Evolutionary conservation across 345 rosid genomes (phyloP).

Genomic region (Raphanus raphanistrum): DNA sequence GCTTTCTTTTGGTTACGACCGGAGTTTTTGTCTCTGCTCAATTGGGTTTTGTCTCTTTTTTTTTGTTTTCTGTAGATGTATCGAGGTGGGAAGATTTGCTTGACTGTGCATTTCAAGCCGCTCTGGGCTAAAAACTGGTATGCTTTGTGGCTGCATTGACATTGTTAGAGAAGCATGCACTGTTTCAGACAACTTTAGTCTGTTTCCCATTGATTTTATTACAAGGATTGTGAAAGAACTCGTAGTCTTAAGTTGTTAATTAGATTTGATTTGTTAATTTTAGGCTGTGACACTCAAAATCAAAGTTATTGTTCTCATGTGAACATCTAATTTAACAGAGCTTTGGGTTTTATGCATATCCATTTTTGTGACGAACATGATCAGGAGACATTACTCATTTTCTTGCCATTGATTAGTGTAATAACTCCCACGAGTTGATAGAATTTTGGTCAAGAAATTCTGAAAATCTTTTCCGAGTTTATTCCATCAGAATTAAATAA

Average conservation of each 20-base stretch:
- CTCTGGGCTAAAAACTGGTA: conserved; percentile 99
- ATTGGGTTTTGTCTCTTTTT: background rate
- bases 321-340: background rate
- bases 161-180: conserved; percentile 2
- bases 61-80: conserved; percentile 59
- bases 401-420: conserved; percentile 14
- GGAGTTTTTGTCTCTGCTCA: background rate
- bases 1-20: background rate
- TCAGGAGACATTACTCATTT: background rate
- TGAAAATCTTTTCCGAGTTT: too few species aligned
- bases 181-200: background rate
- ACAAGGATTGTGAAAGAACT: background rate
- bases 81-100: conserved; percentile 29
- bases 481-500: too few species aligned
- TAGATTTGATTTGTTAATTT: conserved; percentile 12
- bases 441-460: too few species aligned
- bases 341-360: conserved; percentile 6
- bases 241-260: background rate
- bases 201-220: background rate
- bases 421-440: background rate
- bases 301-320: too few species aligned
- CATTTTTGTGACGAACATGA: background rate
- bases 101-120: conserved; percentile 97
- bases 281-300: background rate
- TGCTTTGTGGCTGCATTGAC: background rate